Base-by-base conservation (phyloP, 108 stramenopile genomes). In the Skeletonema potamos region DNA sequence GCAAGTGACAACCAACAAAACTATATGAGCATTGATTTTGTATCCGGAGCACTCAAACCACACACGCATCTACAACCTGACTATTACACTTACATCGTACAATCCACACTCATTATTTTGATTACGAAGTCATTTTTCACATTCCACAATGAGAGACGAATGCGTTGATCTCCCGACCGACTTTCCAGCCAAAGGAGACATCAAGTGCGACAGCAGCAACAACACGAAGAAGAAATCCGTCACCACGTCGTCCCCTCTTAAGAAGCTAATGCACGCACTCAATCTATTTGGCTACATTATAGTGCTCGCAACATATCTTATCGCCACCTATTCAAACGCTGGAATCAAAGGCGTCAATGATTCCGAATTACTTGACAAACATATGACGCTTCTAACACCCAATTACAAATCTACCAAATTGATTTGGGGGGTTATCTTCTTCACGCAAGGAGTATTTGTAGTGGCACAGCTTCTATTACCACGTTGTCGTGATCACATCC, bases 311-410 rank as follows among this genome's bases (percentile, higher is more conserved):
- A 72, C 89, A 20, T 51, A 30, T 82, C 86, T 32, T 89, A 81
- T 69, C 84, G 88, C 30, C 62, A 82, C n/a, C 84, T 81, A 22
- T 48, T 70, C 2, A 58, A 65, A 6, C 75, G 74, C 6, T 74
- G 69, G 33, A 74, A 51, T 85, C 29, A 69, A 72, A 5, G 55
- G 59, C 3, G 66, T 60, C 4, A 73, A 76, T 59, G 90, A 91
- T 60, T 79, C 61, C 27, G 83, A 86, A 51, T 34, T 94, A 2
- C 84, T 77, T 15, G 62, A 43, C 46, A 88, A 88, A 58, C 92
- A 95, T 65, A 89, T 91, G 77, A 92, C 94, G 0, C 75, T 95
- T 54, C 83, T 95, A 20, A 95, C 94, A 13, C 94, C 94, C 9
- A 64, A 67, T 27, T 79, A 77, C 1, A 66, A 30, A 36, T 87